These are phyloP conservation scores for Podila clonocystis DNA, from an alignment of 192 early-diverging fungal species.

Conservation along the genomic window DNA sequence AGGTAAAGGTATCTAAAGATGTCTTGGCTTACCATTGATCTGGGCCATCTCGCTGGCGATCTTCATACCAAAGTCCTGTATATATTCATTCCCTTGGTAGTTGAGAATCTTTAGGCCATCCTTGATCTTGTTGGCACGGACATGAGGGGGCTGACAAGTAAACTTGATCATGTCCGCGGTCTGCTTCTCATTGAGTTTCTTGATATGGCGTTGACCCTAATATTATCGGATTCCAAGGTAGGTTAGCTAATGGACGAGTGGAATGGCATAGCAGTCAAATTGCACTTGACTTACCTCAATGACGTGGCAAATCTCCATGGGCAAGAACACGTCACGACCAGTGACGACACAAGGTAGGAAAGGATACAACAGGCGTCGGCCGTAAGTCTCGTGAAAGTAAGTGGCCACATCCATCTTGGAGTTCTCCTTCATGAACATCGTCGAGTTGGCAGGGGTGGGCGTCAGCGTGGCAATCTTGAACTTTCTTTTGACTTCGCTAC, in stretches of 20 bases:
- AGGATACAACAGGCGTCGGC: slow-evolving; percentile 75
- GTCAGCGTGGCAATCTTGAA: slow-evolving; percentile 80
- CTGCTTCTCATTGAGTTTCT: slow-evolving; percentile 86
- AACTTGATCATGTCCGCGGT: slow-evolving; percentile 97
- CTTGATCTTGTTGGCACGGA: slow-evolving; percentile 88
- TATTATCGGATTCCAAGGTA: neutral
- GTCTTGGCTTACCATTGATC: slow-evolving; percentile 55
- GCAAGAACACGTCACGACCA: slow-evolving; percentile 74
- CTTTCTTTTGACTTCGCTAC: slow-evolving; percentile 75
- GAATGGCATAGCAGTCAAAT: neutral
- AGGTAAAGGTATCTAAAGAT: neutral
- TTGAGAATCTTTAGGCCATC: slow-evolving; percentile 73
- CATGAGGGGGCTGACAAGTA: slow-evolving; percentile 84
- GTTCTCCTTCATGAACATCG: slow-evolving; percentile 75
- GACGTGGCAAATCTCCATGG: slow-evolving; percentile 92
- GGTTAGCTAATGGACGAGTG: neutral
- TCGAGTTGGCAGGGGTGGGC: slow-evolving; percentile 66
- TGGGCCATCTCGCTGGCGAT: slow-evolving; percentile 72
- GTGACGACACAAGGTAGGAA: slow-evolving; percentile 87
- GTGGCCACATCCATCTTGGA: slow-evolving; percentile 71
- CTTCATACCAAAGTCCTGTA: slow-evolving; percentile 80
- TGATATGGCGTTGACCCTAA: slow-evolving; percentile 83
- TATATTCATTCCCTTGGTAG: slow-evolving; percentile 74
- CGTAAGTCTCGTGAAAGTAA: slow-evolving; percentile 84
- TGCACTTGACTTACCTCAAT: slow-evolving; percentile 33